Evolutionary conservation across 345 rosid genomes (phyloP), one percentile per base, ranked within the genome.

Genomic region (Populus ilicifolia): DNA sequence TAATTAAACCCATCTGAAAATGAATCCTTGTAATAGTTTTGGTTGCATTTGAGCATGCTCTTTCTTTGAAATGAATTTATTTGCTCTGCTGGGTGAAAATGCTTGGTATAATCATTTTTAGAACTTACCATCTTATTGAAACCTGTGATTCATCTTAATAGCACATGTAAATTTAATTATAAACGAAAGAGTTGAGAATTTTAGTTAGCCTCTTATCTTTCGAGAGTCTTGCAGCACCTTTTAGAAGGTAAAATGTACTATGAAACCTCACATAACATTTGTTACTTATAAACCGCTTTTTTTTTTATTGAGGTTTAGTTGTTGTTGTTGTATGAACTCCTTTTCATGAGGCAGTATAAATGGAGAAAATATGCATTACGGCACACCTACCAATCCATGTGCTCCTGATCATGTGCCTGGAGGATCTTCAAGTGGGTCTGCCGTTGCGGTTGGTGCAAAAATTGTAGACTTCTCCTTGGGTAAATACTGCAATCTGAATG

Each of bases 351-450:
- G 80, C 87, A 93, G 98, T 79, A 92, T 95, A 68, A 79, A 89
- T 72, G 99, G 98, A 69, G 97, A 89, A 84, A 95, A 93, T 83
- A 85, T 68, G 39, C 98, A 95, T 74, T 93, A 93, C 18, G 97
- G 97, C 56, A 93, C 99, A 36, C 99, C 99, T 35, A 78, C 8
- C 76, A 95, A 95, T 80, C 99, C 96, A n/a, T 82, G 87, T 86
- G 92, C 93, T 80, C 82, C 80, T 0, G 91, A 86, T 78, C 85
- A 92, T 10, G 90, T 92, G 25, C 97, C 98, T 29, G 99, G 96
- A 41, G 99, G 99, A 81, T 95, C 99, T 67, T 95, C 98, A 6
- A 95, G 98, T 84, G 99, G 99, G 56, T 95, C 98, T 73, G 98
- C 98, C n/a, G 99, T 92, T 71, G 92, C 96, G 44, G 99, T 93